These are phyloP conservation scores for Samsoniella hepiali DNA, from an alignment of 2,329 filamentous ascomycete genomes.

Conservation along the genomic window DNA sequence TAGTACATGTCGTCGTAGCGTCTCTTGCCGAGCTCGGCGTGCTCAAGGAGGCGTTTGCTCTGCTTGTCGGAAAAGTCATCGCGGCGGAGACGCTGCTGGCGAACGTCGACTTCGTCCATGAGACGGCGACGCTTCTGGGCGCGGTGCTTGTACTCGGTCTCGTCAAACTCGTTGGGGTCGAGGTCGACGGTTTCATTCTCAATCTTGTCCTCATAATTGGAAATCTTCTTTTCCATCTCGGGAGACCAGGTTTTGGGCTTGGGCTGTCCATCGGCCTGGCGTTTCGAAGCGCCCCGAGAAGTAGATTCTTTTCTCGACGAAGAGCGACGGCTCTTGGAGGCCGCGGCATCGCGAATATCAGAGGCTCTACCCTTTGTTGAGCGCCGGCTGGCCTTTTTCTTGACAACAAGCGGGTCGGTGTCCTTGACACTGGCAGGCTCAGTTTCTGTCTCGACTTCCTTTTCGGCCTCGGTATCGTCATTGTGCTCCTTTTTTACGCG, in stretches of 20 bases:
- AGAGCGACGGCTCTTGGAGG: constrained; percentile 49
- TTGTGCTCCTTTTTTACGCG: constrained; percentile 28
- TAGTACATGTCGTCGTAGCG: constrained; percentile 76
- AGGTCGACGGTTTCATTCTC: constrained; percentile 46
- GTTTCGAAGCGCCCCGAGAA: constrained; percentile 51
- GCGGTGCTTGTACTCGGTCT: constrained; percentile 51
- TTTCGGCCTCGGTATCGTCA: constrained; percentile 26
- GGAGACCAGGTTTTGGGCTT: constrained; percentile 64
- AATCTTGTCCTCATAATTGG: constrained; percentile 39
- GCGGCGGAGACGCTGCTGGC: constrained; percentile 61
- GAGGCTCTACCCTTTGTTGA: constrained; percentile 50
- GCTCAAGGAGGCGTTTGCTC: constrained; percentile 61
- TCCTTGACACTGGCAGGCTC: constrained; percentile 25
- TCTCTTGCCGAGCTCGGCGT: constrained; percentile 68
- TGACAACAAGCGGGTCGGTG: neutral
- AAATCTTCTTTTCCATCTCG: constrained; percentile 44
- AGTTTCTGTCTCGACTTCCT: constrained; percentile 35
- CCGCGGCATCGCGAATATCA: constrained; percentile 48
- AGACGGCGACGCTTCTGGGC: constrained; percentile 66
- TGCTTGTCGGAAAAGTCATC: constrained; percentile 57
- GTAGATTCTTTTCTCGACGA: constrained; percentile 49
- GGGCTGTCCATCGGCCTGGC: constrained; percentile 57
- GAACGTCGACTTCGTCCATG: constrained; percentile 59
- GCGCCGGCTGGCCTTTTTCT: constrained; percentile 33
- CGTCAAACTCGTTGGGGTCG: constrained; percentile 42